Conservation (phyloP, 768 basidiomycete genomes). For the Pluteus cervinus region DNA sequence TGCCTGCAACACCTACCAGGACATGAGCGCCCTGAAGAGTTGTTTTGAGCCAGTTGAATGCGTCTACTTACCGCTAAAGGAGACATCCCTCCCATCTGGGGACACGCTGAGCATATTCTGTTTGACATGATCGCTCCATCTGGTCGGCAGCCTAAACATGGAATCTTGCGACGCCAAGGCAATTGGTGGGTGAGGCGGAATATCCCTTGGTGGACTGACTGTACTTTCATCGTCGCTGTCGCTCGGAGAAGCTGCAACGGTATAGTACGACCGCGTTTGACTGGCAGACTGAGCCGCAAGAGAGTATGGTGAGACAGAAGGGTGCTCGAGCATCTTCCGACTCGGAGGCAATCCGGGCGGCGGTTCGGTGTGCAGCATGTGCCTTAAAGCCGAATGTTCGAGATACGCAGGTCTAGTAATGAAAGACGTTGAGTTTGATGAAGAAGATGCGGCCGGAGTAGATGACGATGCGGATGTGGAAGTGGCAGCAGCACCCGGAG, state of each 20-base stretch:
- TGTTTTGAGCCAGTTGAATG: conserved; percentile 1
- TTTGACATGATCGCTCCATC: conserved; percentile 73
- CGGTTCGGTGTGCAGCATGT: conserved; percentile 57
- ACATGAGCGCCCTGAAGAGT: conserved; percentile 8
- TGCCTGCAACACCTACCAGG: conserved; percentile 42
- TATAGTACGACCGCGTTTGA: conserved; percentile 15
- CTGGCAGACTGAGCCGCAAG: conserved; percentile 21
- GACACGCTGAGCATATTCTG: conserved; percentile 55
- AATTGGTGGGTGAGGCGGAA: conserved; percentile 21
- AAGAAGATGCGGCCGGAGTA: conserved; percentile 21
- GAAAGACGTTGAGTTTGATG: conserved; percentile 25
- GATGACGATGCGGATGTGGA: conserved; percentile 11
- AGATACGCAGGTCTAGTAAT: conserved; percentile 73
- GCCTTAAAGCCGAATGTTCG: conserved; percentile 67
- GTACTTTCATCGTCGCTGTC: conserved; percentile 70
- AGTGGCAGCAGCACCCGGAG: background rate
- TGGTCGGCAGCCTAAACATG: conserved; percentile 59
- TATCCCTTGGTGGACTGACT: conserved; percentile 41
- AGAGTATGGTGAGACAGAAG: too few relatives aligned
- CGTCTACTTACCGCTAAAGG: conserved; percentile 50
- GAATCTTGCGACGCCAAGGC: conserved; percentile 28
- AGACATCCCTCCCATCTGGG: conserved; percentile 66
- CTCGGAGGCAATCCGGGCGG: conserved; percentile 29
- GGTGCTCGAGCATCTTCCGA: too few relatives aligned
- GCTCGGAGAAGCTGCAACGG: conserved; percentile 30